Evolutionary conservation across 495 filamentous ascomycete genomes (phyloP).

Genomic region (Penicillium arizonense): DNA sequence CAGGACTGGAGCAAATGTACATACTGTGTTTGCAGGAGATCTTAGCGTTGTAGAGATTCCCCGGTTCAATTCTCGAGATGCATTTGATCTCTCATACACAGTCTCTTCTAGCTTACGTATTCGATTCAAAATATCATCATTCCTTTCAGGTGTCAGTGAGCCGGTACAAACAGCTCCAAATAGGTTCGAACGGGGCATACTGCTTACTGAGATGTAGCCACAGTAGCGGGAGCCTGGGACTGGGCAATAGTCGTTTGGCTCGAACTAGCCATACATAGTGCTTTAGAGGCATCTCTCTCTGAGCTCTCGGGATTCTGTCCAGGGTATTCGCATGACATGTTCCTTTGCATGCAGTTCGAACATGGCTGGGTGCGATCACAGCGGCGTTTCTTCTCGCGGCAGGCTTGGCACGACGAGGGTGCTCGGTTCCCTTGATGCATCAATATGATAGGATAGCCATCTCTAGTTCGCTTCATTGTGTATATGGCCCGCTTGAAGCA

Average conservation of each 20-base stretch:
- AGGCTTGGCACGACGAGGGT: slow-evolving; percentile 20
- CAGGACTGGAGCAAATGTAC: neutral
- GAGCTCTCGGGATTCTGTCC: slow-evolving; percentile 1
- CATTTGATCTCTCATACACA: neutral
- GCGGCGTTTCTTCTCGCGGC: slow-evolving; percentile 27
- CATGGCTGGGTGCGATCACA: slow-evolving; percentile 31
- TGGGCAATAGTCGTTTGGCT: neutral
- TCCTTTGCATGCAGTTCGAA: slow-evolving; percentile 25
- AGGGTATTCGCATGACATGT: slow-evolving; percentile 18
- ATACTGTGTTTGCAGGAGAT: neutral
- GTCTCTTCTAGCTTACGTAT: slow-evolving; percentile 14
- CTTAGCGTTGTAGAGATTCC: neutral
- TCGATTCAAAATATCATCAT: slow-evolving; percentile 14
- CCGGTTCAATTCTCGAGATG: neutral
- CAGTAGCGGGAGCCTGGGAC: neutral
- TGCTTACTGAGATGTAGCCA: slow-evolving; percentile 1
- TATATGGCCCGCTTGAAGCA: neutral
- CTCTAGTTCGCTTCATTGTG: slow-evolving; percentile 22
- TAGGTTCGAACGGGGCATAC: neutral
- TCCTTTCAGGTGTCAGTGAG: neutral
- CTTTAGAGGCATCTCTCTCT: neutral
- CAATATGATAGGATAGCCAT: slow-evolving; percentile 10
- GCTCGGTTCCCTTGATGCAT: slow-evolving; percentile 18
- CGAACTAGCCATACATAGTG: neutral
- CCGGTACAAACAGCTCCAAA: too few relatives aligned